A percentile compares a stretch with the other conserved stretches of the same genome.
Evolutionary conservation across 129 eudicot genomes (phyloP).

Genomic region (Flaveria robusta): DNA sequence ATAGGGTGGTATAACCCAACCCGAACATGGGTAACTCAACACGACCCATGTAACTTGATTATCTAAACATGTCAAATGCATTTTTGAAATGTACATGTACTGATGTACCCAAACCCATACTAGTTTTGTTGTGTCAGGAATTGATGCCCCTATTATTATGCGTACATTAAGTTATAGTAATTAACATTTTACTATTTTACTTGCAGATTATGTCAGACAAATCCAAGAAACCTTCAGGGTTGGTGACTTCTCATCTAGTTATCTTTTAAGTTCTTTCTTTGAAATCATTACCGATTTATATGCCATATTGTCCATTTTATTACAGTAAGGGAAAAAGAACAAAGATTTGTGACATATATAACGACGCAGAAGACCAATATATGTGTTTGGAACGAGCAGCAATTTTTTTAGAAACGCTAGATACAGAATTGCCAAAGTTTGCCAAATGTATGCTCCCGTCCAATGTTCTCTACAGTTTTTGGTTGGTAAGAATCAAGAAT

Average conservation of each 20-base stretch:
- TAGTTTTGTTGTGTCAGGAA: not conserved
- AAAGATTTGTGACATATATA: slow-evolving; percentile 48
- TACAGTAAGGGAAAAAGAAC: slow-evolving; percentile 58
- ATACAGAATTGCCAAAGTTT: slow-evolving; percentile 54
- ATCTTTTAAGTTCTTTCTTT: not conserved
- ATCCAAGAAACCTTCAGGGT: slow-evolving; percentile 48
- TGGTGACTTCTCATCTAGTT: slow-evolving; percentile 11
- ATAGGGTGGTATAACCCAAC: too few species aligned
- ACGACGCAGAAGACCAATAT: slow-evolving; percentile 55
- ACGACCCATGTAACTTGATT: not conserved
- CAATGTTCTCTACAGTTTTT: slow-evolving; percentile 71
- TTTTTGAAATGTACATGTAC: not conserved
- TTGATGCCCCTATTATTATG: not conserved
- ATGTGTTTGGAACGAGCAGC: slow-evolving; percentile 72
- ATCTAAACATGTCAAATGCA: not conserved
- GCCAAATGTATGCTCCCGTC: slow-evolving; percentile 80
- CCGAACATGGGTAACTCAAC: not conserved
- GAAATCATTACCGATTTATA: not conserved
- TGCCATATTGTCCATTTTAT: slow-evolving; percentile 9
- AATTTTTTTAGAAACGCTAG: slow-evolving; percentile 43
- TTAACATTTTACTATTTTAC: slow-evolving; percentile 9
- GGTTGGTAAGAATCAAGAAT: slow-evolving; percentile 68
- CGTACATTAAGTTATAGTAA: slow-evolving; percentile 7
- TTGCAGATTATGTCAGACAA: slow-evolving; percentile 46
- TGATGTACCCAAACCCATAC: not conserved